Evolutionary conservation across 2,329 filamentous ascomycete species (phyloP).

Genomic region (Monosporascus sp.): DNA sequence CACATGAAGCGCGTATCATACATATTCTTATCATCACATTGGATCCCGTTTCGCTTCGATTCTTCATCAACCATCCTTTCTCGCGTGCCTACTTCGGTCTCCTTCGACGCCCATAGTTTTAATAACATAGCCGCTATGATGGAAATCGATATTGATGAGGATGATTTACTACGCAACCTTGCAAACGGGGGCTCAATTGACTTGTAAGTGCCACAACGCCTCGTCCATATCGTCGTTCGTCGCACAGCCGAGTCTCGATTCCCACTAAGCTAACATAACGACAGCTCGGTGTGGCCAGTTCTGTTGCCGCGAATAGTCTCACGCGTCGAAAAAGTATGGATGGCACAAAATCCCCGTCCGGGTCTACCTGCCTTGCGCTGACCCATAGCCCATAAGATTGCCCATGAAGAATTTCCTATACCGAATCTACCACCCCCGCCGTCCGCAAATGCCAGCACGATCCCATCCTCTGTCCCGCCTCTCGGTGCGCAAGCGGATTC

Average conservation of each 20-base stretch:
- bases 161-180: constrained; percentile 42
- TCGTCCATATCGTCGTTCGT: not conserved
- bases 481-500: constrained; percentile 32
- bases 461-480: constrained; percentile 27
- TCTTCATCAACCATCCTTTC: not conserved
- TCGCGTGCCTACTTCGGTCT: too few relatives aligned
- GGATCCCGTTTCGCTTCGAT: not conserved
- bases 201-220: constrained; percentile 38
- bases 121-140: constrained; percentile 31
- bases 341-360: constrained; percentile 10
- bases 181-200: constrained; percentile 49
- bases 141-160: constrained; percentile 54
- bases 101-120: not conserved
- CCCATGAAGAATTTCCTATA: constrained; percentile 69
- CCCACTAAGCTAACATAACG: constrained; percentile 14
- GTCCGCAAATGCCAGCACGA: constrained; percentile 11
- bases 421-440: constrained; percentile 49
- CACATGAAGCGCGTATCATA: not conserved
- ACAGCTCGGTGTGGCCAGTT: constrained; percentile 32
- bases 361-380: constrained; percentile 1
- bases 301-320: constrained; percentile 31
- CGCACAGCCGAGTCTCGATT: not conserved
- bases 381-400: constrained; percentile 50
- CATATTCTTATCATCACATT: not conserved
- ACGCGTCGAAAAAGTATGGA: constrained; percentile 46